A percentile compares a stretch with the other conserved stretches of the same genome.
These are phyloP conservation scores for Apiotrichum veenhuisii DNA, from an alignment of 1,284 basidiomycete species.

Conservation along the genomic window DNA sequence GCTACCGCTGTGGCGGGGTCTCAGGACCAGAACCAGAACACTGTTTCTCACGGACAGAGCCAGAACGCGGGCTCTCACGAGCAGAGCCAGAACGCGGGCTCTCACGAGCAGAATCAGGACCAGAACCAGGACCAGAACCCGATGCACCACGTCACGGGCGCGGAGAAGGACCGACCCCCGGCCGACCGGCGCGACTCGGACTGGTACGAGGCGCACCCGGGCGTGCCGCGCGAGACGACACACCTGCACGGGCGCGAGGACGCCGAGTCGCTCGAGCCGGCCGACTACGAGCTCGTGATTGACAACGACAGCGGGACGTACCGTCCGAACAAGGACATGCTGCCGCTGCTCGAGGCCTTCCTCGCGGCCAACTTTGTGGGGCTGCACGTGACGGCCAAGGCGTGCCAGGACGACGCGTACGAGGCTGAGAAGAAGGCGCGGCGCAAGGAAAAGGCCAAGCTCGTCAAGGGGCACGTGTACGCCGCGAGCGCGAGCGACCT, in stretches of 20 bases:
- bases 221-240: conserved; percentile 1
- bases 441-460: conserved; percentile 1
- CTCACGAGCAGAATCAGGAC: no score
- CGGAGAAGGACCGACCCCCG: no score
- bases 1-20: no score
- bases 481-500: background rate
- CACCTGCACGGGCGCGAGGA: conserved; percentile 13
- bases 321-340: conserved; percentile 51
- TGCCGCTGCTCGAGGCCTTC: conserved; percentile 50
- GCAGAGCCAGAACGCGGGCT: no score
- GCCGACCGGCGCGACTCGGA: background rate
- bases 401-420: conserved; percentile 58
- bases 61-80: no score
- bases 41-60: no score
- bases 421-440: conserved; percentile 42
- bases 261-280: conserved; percentile 29
- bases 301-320: conserved; percentile 58
- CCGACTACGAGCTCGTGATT: conserved; percentile 54
- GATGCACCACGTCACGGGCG: no score
- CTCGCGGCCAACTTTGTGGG: conserved; percentile 65
- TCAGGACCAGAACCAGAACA: no score
- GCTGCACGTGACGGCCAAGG: conserved; percentile 58
- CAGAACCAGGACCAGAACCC: no score
- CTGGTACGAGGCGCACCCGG: background rate
- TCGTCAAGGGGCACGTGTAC: background rate